Evolutionary conservation across 176 grass and related monocot genomes (phyloP).

Genomic region (Secale cereale): DNA sequence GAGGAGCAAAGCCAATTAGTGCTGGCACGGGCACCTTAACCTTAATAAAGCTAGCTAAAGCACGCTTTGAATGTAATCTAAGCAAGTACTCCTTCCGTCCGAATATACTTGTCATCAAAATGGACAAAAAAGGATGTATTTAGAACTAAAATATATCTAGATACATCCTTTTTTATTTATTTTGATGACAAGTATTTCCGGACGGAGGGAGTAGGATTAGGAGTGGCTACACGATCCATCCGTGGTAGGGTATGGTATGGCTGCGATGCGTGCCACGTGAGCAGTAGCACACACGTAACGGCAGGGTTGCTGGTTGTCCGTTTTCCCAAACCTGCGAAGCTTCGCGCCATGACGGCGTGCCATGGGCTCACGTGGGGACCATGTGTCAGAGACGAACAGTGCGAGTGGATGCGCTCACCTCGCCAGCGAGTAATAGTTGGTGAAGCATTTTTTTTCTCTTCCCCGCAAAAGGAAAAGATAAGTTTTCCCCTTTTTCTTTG

Average conservation of each 20-base stretch:
- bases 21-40: constrained; percentile 10
- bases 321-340: constrained; percentile 14
- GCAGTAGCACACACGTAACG: background rate
- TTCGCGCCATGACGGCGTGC: constrained; percentile 29
- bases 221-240: background rate
- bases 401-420: background rate
- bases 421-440: too few species aligned
- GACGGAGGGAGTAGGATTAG: constrained; percentile 12
- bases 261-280: constrained; percentile 25
- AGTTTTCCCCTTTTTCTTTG: too few species aligned
- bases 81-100: too few species aligned
- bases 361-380: constrained; percentile 7
- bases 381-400: background rate
- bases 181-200: too few species aligned
- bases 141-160: too few species aligned
- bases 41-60: constrained; percentile 42
- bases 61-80: constrained; percentile 31
- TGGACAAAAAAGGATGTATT: too few species aligned
- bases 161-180: too few species aligned
- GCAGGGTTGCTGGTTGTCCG: background rate
- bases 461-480: too few species aligned
- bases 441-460: too few species aligned
- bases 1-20: constrained; percentile 30
- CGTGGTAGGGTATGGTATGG: background rate
- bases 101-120: too few species aligned